Evolutionary conservation across 1,139 yeast species (phyloP), one percentile per base, ranked within the genome.

Genomic region (Lodderomyces pseudojiufengensis): DNA sequence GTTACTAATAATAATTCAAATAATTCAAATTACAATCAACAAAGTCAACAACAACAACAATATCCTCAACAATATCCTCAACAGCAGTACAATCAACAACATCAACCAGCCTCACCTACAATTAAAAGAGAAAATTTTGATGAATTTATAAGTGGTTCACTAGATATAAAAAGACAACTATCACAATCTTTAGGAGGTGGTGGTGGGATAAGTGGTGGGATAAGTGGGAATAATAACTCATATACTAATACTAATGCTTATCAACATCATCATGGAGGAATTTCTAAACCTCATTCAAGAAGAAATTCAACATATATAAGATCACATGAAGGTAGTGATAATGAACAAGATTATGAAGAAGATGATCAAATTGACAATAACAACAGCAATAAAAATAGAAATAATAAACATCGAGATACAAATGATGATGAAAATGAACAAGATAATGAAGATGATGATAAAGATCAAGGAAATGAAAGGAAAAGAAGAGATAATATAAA

Each of bases 401-500:
- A 18, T 18, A 7, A 18, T 18, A 18, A 18, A 5, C 5, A 18
- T 18, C 6, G 20, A 18, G 20, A 7, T 18, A 5, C 7, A 18
- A 64, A 60, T 23, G 52, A 46, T 11, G 54, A 52, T 10, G 59
- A 54, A 23, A n/a, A n/a, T n/a, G n/a, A n/a, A n/a, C n/a, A n/a
- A n/a, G n/a, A n/a, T n/a, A n/a, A n/a, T n/a, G n/a, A n/a, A n/a
- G n/a, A 18, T 18, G 65, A 61, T 21, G 65, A 59, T 25, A 68
- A 61, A 25, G 68, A 60, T 22, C 66, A 60, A 32, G 78, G 62
- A 34, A 74, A 60, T 48, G 83, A 57, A 60, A 64, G 94, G 11
- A 79, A 86, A 46, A 74, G 95, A 42, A 70, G 95, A 41, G 97
- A 88, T 56, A 86, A 84, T 51, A 85, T 90, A 57, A 88, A 88